These are phyloP conservation scores for Sequoiadendron giganteum DNA, from an alignment of 75 land plant species.

Conservation along the genomic window DNA sequence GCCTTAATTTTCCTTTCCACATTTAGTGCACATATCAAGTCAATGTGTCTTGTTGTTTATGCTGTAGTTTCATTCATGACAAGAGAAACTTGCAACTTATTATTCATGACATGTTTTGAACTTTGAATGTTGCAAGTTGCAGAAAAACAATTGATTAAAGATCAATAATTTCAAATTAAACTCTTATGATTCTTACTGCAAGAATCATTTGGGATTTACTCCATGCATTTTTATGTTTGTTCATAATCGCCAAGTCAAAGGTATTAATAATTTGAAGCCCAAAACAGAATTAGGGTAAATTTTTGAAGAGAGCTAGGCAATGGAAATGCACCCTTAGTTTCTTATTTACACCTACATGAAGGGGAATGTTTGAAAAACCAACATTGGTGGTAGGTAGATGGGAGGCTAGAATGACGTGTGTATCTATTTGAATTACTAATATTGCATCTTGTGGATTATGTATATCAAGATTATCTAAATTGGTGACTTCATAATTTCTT, in stretches of 20 bases:
- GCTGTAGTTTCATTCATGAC: not conserved
- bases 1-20: not conserved
- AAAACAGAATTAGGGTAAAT: not conserved
- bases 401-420: not conserved
- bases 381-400: not conserved
- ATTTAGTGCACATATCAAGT: not conserved
- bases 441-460: too few relatives aligned
- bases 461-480: too few relatives aligned
- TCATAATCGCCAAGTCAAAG: not conserved
- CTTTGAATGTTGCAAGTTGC: not conserved
- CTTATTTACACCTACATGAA: not conserved
- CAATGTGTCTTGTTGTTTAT: not conserved
- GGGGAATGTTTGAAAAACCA: not conserved
- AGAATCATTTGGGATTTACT: not conserved
- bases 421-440: not conserved
- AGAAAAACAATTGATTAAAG: not conserved
- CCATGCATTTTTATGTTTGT: not conserved
- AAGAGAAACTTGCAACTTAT: not conserved
- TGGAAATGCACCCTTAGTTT: not conserved
- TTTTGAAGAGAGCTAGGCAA: not conserved
- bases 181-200: not conserved
- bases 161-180: not conserved
- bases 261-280: not conserved
- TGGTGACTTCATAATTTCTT: too few relatives aligned
- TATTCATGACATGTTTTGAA: not conserved